Evolutionary conservation across 2,329 filamentous ascomycete species (phyloP), one percentile per base, ranked within the genome.

Genomic region (Verticillium albo-atrum): DNA sequence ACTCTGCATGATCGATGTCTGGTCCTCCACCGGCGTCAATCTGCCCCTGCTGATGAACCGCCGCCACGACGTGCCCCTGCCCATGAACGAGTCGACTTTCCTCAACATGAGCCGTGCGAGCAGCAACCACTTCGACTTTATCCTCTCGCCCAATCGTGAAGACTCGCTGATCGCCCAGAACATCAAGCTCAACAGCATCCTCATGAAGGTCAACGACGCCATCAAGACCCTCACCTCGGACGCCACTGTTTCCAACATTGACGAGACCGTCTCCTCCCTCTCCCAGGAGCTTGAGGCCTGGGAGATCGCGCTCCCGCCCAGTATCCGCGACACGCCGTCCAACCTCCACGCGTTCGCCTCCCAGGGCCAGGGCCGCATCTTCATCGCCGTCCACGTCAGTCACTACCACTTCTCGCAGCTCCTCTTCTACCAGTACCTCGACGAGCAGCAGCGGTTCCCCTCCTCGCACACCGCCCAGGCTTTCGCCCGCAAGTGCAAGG

Each of bases 391-490:
- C 1, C 75, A 81, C 61, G 66, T 81, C 2, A 77, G 77, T 3
- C 80, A 79, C 60, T 75, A 80, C 55, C 73, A 81, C 63, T 79
- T 76, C 61, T 71, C 72, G 4, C 74, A 78, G 56, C 68, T 81
- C n/a, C 71, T 82, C 5, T 79, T 75, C 66, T 81, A 80, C 60
- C 76, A 76, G 56, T 80, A 77, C 62, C 70, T 81, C 1, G 66
- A 70, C 34, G 58, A 63, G 32, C 64, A 63, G 10, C 62, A 63
- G 6, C 62, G 58, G 15, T 71, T 74, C 52, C 67, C 71, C 2
- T 26, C 55, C 12, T 63, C 60, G 1, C 57, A 54, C n/a, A 58
- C 59, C 6, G 59, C 65, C 2, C 50, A 53, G 25, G 42, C 59
- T 14, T 76, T 77, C 58, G 73, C 75, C 2, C 63, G 70, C 6